A percentile compares a stretch with the other conserved stretches of the same genome.
Evolutionary conservation across 2,329 filamentous ascomycete species (phyloP).

Genomic region (Sarocladium oryzae): DNA sequence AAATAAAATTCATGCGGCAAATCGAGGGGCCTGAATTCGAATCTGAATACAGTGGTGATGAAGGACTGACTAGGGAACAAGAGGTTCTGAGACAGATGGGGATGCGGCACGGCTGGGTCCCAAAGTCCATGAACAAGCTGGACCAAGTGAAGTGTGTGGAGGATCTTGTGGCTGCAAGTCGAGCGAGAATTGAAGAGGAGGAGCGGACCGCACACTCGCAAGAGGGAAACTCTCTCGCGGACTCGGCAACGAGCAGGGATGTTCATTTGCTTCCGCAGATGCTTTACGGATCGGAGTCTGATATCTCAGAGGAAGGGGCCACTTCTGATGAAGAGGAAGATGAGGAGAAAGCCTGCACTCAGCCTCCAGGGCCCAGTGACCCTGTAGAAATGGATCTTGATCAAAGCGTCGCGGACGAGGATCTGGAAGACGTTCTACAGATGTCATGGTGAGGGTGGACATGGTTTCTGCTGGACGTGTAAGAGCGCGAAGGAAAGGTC

Average conservation of each 20-base stretch:
- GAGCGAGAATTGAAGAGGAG: not conserved
- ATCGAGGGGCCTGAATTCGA: not conserved
- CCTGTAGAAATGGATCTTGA: not conserved
- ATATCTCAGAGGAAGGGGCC: constrained; percentile 4
- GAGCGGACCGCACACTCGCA: too few relatives aligned
- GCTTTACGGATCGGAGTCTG: not conserved
- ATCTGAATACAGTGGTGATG: not conserved
- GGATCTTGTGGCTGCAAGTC: not conserved
- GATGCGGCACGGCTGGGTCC: not conserved
- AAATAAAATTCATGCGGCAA: not conserved
- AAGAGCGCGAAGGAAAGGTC: too few relatives aligned
- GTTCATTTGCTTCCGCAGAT: too few relatives aligned
- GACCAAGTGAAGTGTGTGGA: not conserved
- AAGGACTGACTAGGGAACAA: not conserved
- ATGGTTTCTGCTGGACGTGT: too few relatives aligned
- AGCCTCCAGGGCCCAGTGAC: not conserved
- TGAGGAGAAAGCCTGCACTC: not conserved
- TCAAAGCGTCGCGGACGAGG: not conserved
- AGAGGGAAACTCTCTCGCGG: too few relatives aligned
- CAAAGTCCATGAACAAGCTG: not conserved
- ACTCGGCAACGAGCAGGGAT: too few relatives aligned
- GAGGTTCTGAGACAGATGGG: not conserved
- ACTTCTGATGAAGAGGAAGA: constrained; percentile 3
- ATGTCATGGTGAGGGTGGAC: not conserved
- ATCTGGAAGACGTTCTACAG: not conserved